Evolutionary conservation across 2,329 filamentous ascomycete genomes (phyloP).

Genomic region (Sporothrix brasiliensis): DNA sequence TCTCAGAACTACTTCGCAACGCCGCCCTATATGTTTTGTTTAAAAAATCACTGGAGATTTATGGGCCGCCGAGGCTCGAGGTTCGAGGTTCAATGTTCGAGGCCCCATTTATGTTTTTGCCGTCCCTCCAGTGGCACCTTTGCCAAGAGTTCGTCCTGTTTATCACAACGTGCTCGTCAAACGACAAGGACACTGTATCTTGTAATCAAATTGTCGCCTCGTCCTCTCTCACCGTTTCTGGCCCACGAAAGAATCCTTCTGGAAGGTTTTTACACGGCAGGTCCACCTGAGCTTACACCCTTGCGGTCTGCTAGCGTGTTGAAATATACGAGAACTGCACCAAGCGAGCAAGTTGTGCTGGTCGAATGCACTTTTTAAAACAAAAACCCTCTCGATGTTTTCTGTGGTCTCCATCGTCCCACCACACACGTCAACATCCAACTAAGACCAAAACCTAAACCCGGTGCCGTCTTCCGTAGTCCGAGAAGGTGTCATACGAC

Average conservation of each 20-base stretch:
- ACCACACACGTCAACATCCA: background rate
- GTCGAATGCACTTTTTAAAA: too few relatives aligned
- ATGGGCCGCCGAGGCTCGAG: too few relatives aligned
- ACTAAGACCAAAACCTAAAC: slow-evolving; percentile 4
- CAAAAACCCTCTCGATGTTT: too few relatives aligned
- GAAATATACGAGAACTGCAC: background rate
- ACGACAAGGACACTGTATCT: background rate
- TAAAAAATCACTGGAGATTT: background rate
- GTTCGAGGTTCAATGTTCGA: too few relatives aligned
- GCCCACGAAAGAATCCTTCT: slow-evolving; percentile 8
- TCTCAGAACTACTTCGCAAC: background rate
- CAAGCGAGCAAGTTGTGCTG: background rate
- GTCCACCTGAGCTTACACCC: background rate
- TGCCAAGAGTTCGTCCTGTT: too few relatives aligned
- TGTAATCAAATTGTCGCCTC: background rate
- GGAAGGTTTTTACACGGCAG: background rate
- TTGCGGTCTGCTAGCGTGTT: background rate
- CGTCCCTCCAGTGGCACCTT: background rate
- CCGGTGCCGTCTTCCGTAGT: slow-evolving; percentile 19
- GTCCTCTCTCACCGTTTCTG: background rate
- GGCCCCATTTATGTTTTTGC: too few relatives aligned
- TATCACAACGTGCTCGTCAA: too few relatives aligned
- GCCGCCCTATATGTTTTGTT: too few relatives aligned
- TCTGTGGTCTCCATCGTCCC: background rate
- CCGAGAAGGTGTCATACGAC: background rate